A percentile compares a stretch with the other conserved stretches of the same genome.
These are phyloP conservation scores for Diaporthe citri DNA, from an alignment of 2,329 filamentous ascomycete species.

Conservation along the genomic window DNA sequence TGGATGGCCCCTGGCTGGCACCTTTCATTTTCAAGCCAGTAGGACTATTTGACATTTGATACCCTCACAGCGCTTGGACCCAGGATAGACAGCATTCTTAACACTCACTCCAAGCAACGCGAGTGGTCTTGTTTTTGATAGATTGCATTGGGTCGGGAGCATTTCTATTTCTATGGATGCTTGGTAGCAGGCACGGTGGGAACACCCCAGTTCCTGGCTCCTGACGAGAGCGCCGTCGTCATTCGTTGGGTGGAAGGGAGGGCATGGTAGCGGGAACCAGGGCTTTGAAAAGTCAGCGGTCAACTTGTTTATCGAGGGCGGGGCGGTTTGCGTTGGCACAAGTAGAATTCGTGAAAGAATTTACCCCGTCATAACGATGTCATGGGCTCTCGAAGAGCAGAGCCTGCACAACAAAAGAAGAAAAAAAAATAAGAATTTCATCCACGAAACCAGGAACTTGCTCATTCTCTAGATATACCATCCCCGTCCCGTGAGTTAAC, in stretches of 20 bases:
- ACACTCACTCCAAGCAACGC: constrained; percentile 28
- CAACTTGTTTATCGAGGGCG: background rate
- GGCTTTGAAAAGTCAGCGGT: background rate
- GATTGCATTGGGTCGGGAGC: constrained; percentile 11
- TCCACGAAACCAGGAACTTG: background rate
- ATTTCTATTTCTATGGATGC: background rate
- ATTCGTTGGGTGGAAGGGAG: background rate
- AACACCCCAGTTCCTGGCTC: background rate
- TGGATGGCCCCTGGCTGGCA: constrained; percentile 1
- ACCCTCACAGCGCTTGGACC: constrained; percentile 37
- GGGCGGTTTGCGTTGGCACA: background rate
- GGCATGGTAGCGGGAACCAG: background rate
- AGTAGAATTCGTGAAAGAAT: background rate
- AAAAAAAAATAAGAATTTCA: background rate
- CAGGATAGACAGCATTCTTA: constrained; percentile 33
- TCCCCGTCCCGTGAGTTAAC: background rate
- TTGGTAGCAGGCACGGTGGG: background rate
- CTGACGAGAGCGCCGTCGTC: background rate
- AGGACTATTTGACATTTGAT: constrained; percentile 29
- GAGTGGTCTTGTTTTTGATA: constrained; percentile 26
- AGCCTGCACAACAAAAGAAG: too few relatives aligned
- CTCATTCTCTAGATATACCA: background rate
- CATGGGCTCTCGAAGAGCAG: background rate
- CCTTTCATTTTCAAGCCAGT: background rate
- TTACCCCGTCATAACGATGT: constrained; percentile 1